These are phyloP conservation scores for Rickenella mellea DNA, from an alignment of 768 basidiomycete species.

Conservation along the genomic window DNA sequence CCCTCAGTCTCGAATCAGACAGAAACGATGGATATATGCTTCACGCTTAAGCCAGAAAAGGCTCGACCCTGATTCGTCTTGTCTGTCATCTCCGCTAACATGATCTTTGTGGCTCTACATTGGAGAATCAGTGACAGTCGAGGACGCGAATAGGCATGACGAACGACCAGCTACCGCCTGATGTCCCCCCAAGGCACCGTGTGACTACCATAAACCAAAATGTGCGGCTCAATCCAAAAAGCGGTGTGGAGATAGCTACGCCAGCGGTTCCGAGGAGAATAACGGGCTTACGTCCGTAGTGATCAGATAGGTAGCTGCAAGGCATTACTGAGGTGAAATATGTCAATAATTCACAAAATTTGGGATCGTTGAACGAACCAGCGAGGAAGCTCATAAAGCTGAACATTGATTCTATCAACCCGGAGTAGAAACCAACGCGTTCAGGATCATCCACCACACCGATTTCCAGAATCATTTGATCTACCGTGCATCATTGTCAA, in stretches of 20 bases:
- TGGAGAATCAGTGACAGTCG: background rate
- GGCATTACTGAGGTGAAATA: constrained; percentile 21
- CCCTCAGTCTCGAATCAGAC: background rate
- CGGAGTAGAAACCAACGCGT: constrained; percentile 13
- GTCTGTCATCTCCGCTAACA: background rate
- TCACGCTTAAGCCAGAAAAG: background rate
- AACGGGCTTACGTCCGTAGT: constrained; percentile 40
- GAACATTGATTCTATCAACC: constrained; percentile 7
- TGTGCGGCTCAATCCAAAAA: background rate
- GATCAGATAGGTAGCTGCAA: constrained; percentile 39
- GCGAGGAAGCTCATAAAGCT: constrained; percentile 3
- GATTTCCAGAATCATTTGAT: constrained; percentile 13
- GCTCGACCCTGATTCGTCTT: background rate
- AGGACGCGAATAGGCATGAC: background rate
- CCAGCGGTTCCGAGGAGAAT: constrained; percentile 19
- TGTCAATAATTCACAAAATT: background rate
- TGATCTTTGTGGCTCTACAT: background rate
- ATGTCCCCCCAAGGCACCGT: background rate
- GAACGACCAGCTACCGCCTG: background rate
- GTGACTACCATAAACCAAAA: background rate
- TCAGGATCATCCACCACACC: constrained; percentile 12
- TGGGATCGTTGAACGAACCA: constrained; percentile 1
- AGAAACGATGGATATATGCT: background rate
- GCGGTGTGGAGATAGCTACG: constrained; percentile 3
- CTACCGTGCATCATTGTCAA: constrained; percentile 3